Evolutionary conservation across 805 yeast genomes (phyloP).

Genomic region (Schwanniomyces vanrijiae): DNA sequence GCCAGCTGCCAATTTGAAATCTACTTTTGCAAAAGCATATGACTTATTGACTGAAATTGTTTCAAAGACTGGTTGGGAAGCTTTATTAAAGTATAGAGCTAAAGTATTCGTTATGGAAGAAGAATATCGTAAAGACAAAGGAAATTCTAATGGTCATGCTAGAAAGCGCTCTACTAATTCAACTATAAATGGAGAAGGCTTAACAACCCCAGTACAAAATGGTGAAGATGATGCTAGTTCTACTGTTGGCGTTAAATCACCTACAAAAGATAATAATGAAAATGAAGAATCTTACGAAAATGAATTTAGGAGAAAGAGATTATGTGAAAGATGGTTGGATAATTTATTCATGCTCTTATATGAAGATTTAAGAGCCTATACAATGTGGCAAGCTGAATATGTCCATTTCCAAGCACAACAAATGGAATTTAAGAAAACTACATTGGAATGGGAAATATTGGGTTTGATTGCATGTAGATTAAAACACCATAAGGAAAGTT

Average conservation of each 20-base stretch:
- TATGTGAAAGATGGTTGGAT: conserved; percentile 76
- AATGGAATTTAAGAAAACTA: conserved; percentile 69
- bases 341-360: conserved; percentile 66
- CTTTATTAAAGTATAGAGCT: conserved; percentile 44
- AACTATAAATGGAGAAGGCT: conserved; percentile 9
- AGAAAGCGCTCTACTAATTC: conserved; percentile 14
- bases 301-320: conserved; percentile 61
- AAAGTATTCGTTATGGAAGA: conserved; percentile 50
- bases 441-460: conserved; percentile 89
- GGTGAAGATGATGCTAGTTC: conserved; percentile 31
- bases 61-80: conserved; percentile 46
- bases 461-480: conserved; percentile 85
- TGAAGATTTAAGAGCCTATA: conserved; percentile 77
- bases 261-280: conserved; percentile 21
- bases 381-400: conserved; percentile 91
- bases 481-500: conserved; percentile 85
- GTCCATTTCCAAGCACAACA: conserved; percentile 89
- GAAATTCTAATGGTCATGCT: conserved; percentile 14
- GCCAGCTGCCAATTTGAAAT: conserved; percentile 67
- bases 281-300: conserved; percentile 19
- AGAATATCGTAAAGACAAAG: conserved; percentile 43
- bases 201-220: conserved; percentile 1
- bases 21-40: conserved; percentile 46
- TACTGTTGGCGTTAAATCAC: conserved; percentile 38
- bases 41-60: conserved; percentile 46